These are phyloP conservation scores for Millerozyma acaciae DNA, from an alignment of 805 yeast genomes.

Conservation along the genomic window DNA sequence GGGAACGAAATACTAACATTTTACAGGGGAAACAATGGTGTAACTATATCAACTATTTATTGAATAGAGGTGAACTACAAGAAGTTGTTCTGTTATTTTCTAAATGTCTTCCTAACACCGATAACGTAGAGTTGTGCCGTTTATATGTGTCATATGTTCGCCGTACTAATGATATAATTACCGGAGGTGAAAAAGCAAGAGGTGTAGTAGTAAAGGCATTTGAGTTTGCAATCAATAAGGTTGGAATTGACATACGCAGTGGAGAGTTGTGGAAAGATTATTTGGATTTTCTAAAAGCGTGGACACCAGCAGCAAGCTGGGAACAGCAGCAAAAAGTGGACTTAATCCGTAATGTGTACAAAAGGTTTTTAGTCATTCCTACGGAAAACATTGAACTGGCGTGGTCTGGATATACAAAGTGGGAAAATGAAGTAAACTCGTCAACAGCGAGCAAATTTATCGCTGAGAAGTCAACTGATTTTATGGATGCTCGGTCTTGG, in stretches of 20 bases:
- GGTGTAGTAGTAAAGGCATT: conserved; percentile 73
- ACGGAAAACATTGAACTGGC: conserved; percentile 65
- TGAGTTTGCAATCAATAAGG: conserved; percentile 72
- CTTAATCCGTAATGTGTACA: conserved; percentile 66
- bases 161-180: conserved; percentile 61
- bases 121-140: conserved; percentile 68
- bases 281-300: conserved; percentile 67
- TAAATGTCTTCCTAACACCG: conserved; percentile 57
- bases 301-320: conserved; percentile 79
- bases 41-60: conserved; percentile 60
- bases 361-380: conserved; percentile 72
- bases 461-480: conserved; percentile 75
- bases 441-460: conserved; percentile 81
- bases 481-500: conserved; percentile 82
- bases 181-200: conserved; percentile 81
- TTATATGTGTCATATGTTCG: conserved; percentile 77
- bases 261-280: conserved; percentile 79
- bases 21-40: conserved; percentile 57
- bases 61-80: conserved; percentile 60
- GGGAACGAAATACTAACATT: conserved; percentile 26
- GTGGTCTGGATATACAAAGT: conserved; percentile 78
- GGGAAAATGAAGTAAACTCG: conserved; percentile 75
- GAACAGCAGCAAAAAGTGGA: conserved; percentile 82
- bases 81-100: conserved; percentile 64
- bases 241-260: conserved; percentile 74